These are phyloP conservation scores for Tephrocybe rancida DNA, from an alignment of 768 basidiomycete species.

Conservation along the genomic window DNA sequence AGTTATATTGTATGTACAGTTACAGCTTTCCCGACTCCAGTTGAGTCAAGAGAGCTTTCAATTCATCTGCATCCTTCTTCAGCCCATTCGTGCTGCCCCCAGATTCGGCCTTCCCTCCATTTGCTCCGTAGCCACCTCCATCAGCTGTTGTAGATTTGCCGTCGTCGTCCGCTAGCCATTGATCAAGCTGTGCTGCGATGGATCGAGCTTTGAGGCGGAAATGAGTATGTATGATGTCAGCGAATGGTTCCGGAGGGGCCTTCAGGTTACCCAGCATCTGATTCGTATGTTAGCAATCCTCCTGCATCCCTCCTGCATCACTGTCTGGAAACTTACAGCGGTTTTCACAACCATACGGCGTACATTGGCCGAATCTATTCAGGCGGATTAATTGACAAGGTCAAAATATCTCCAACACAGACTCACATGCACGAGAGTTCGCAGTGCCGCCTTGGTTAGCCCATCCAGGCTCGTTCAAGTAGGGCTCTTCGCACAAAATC, in stretches of 20 bases:
- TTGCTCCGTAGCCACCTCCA: constrained; percentile 46
- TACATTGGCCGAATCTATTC: constrained; percentile 85
- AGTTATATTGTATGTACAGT: neutral
- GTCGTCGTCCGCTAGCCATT: constrained; percentile 80
- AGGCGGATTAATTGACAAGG: neutral
- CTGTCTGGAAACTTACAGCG: constrained; percentile 62
- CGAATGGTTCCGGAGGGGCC: constrained; percentile 83
- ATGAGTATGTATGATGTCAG: constrained; percentile 86
- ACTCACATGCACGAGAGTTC: constrained; percentile 75
- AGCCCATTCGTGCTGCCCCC: constrained; percentile 60
- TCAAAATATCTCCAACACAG: neutral
- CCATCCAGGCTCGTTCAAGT: constrained; percentile 93
- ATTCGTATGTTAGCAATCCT: constrained; percentile 10
- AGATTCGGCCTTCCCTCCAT: constrained; percentile 32
- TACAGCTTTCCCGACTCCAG: constrained; percentile 23
- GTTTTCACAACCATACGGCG: constrained; percentile 91
- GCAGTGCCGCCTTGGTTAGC: constrained; percentile 71
- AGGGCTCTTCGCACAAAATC: constrained; percentile 94
- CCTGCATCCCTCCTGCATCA: too few relatives aligned
- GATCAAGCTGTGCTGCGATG: constrained; percentile 73
- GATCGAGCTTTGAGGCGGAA: constrained; percentile 82
- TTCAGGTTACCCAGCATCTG: constrained; percentile 87
- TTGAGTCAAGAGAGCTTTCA: constrained; percentile 60
- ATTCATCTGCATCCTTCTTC: constrained; percentile 69
- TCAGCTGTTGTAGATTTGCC: constrained; percentile 59